Percentiles rank a stretch among this genome's conserved stretches.
Evolutionary conservation across 345 rosid species (phyloP).

Genomic region (Angophora floribunda): DNA sequence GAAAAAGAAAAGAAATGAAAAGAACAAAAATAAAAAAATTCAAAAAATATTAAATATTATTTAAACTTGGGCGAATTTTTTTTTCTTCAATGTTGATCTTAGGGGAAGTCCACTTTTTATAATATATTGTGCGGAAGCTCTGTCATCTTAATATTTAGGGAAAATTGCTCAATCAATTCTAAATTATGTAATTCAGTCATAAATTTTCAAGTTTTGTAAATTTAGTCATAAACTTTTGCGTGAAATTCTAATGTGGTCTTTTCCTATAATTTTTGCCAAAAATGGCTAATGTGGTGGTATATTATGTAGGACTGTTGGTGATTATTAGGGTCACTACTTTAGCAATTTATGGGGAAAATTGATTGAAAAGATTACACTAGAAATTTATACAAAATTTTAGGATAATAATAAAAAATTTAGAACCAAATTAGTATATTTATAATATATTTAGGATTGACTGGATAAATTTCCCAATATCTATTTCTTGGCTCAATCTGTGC

Average conservation of each 20-base stretch:
- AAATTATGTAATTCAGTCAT: too few relatives aligned
- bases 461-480: not conserved
- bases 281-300: not conserved
- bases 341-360: not conserved
- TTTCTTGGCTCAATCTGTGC: not conserved
- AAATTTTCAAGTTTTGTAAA: not conserved
- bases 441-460: not conserved
- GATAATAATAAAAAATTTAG: not conserved
- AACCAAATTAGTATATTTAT: fast-evolving
- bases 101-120: not conserved
- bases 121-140: not conserved
- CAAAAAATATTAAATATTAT: too few relatives aligned
- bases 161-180: constrained; percentile 3
- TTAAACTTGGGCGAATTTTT: not conserved
- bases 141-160: not conserved
- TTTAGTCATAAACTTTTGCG: not conserved
- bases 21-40: too few relatives aligned
- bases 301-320: fast-evolving
- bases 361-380: not conserved
- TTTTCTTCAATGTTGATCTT: not conserved
- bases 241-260: not conserved
- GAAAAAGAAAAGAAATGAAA: too few relatives aligned
- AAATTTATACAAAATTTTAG: not conserved
- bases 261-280: fast-evolving
- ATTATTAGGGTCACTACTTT: not conserved